A percentile compares a stretch with the other conserved stretches of the same genome.
These are phyloP conservation scores for Sutorius eximius DNA, from an alignment of 1,284 basidiomycete species.

Conservation along the genomic window DNA sequence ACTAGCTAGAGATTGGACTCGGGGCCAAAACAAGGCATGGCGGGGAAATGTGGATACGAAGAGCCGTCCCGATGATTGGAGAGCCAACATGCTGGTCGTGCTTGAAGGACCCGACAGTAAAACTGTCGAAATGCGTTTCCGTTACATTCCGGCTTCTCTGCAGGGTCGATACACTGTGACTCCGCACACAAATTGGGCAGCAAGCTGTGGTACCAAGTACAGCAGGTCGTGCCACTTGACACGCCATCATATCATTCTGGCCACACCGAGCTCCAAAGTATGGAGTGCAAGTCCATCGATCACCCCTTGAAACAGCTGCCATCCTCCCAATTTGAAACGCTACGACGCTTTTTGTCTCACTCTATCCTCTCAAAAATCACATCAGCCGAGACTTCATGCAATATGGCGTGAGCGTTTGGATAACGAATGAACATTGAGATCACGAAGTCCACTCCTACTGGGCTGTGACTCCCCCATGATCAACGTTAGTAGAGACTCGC, in stretches of 20 bases:
- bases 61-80: conserved; percentile 1
- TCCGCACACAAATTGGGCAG: neutral
- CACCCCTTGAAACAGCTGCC: neutral
- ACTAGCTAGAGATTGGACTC: neutral
- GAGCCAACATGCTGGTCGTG: conserved; percentile 12
- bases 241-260: too few relatives aligned
- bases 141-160: conserved; percentile 2
- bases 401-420: too few relatives aligned
- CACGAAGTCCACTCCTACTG: neutral
- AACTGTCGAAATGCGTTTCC: neutral
- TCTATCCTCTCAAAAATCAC: neutral
- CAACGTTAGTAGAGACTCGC: too few relatives aligned
- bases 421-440: neutral
- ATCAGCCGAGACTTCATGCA: too few relatives aligned
- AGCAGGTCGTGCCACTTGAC: too few relatives aligned
- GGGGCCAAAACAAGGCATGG: neutral
- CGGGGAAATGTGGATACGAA: neutral
- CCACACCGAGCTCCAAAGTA: too few relatives aligned
- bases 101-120: neutral
- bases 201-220: too few relatives aligned
- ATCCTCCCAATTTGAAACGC: neutral
- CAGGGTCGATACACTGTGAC: conserved; percentile 5
- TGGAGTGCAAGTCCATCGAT: too few relatives aligned
- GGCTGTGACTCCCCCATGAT: too few relatives aligned
- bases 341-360: neutral